Conservation (phyloP, 768 basidiomycete species). For the Dacryopinax primogenitus region DNA sequence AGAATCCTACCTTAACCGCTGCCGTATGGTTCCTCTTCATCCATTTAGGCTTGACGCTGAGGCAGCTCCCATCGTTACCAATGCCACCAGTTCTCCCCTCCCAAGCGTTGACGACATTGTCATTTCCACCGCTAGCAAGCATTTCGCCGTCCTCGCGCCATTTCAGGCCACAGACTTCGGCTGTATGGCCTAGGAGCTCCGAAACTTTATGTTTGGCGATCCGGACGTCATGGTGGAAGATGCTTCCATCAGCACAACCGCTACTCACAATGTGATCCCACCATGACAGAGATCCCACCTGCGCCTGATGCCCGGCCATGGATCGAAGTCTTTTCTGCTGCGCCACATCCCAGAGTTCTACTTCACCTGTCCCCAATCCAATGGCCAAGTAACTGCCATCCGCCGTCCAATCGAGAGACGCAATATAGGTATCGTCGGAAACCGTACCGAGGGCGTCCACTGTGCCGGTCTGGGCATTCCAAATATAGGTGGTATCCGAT, state of each 20-base stretch:
- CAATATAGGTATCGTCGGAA: conserved; percentile 61
- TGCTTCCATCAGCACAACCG: conserved; percentile 86
- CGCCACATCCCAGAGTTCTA: conserved; percentile 93
- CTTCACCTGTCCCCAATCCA: conserved; percentile 66
- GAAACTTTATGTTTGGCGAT: conserved; percentile 77
- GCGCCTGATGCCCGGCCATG: conserved; percentile 78
- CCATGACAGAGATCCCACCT: conserved; percentile 81
- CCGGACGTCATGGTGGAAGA: conserved; percentile 93
- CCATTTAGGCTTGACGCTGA: conserved; percentile 55
- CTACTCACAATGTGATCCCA: conserved; percentile 70
- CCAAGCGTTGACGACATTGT: conserved; percentile 98
- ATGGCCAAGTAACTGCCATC: conserved; percentile 73
- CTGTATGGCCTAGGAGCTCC: conserved; percentile 78
- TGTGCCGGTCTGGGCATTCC: conserved; percentile 80
- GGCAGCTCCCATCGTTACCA: conserved; percentile 16
- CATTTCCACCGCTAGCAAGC: conserved; percentile 90
- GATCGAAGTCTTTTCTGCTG: conserved; percentile 64
- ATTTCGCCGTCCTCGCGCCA: conserved; percentile 84
- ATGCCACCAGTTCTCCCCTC: conserved; percentile 64
- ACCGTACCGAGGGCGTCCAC: conserved; percentile 70
- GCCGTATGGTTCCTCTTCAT: conserved; percentile 85
- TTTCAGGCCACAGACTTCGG: conserved; percentile 83
- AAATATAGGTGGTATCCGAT: conserved; percentile 76
- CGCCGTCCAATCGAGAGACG: conserved; percentile 64
- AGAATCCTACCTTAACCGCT: conserved; percentile 38